Evolutionary conservation across 192 early-diverging fungal genomes (phyloP).

Genomic region (Gigaspora rosea): DNA sequence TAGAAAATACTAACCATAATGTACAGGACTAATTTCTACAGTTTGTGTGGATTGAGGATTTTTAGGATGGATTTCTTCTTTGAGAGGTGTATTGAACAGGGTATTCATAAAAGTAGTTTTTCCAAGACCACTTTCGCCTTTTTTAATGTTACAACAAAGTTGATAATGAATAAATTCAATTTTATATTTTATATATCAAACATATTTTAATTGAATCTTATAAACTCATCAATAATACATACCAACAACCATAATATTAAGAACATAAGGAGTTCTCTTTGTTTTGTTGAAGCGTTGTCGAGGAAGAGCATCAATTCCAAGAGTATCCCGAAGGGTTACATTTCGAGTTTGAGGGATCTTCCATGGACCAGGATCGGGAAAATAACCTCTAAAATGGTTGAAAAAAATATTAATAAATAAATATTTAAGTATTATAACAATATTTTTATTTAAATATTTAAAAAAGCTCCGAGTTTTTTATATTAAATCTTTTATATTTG

Average conservation of each 20-base stretch:
- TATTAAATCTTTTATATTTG: too few species aligned
- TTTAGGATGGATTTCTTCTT: slow-evolving; percentile 69
- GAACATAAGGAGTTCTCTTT: slow-evolving; percentile 74
- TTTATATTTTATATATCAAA: not conserved
- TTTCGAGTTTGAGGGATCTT: slow-evolving; percentile 70
- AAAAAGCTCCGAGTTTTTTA: too few species aligned
- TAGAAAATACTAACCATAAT: slow-evolving; percentile 61
- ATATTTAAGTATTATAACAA: too few species aligned
- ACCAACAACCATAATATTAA: slow-evolving; percentile 97
- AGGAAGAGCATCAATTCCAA: slow-evolving; percentile 77
- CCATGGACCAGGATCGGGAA: slow-evolving; percentile 85
- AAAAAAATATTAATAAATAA: not conserved
- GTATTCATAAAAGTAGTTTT: slow-evolving; percentile 99
- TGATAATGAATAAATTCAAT: not conserved
- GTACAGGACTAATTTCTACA: slow-evolving; percentile 81
- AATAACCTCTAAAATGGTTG: slow-evolving; percentile 47
- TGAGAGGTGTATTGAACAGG: slow-evolving; percentile 90
- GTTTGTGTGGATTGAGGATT: slow-evolving; percentile 72
- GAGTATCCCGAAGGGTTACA: slow-evolving; percentile 49
- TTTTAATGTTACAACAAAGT: not conserved
- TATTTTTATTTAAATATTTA: too few species aligned
- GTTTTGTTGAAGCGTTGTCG: slow-evolving; percentile 66
- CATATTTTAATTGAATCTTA: not conserved
- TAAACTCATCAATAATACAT: slow-evolving; percentile 30
- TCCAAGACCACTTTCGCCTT: slow-evolving; percentile 96